These are phyloP conservation scores for Musa acuminata DNA, from an alignment of 176 grass and related monocot species.

Conservation along the genomic window DNA sequence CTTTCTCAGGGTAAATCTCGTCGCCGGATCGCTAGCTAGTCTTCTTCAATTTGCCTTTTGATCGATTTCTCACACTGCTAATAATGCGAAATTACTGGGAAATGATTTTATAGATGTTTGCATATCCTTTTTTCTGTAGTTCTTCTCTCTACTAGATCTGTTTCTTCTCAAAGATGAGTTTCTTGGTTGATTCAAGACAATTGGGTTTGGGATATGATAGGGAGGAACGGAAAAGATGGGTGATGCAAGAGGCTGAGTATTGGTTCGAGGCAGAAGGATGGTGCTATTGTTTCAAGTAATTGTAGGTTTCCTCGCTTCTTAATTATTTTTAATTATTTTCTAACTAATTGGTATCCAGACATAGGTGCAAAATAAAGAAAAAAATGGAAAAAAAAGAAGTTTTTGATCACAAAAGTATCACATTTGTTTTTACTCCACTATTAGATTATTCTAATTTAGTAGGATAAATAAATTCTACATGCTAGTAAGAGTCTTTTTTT, in stretches of 20 bases:
- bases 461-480: too few species aligned
- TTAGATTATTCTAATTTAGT: background rate
- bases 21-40: background rate
- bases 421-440: background rate
- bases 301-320: background rate
- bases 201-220: background rate
- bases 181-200: background rate
- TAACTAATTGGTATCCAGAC: background rate
- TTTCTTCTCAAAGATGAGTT: too few species aligned
- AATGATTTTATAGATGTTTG: too few species aligned
- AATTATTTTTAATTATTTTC: background rate
- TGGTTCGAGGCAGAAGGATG: background rate
- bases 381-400: background rate
- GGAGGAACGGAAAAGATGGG: background rate
- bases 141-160: too few species aligned
- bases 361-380: background rate
- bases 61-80: too few species aligned
- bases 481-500: background rate
- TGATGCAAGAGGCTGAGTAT: background rate
- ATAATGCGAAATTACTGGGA: too few species aligned
- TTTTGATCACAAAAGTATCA: background rate
- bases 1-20: background rate
- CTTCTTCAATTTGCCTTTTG: background rate
- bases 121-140: too few species aligned
- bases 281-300: background rate